Conservation (phyloP, 805 yeast genomes). For the Lipomyces sp. region DNA sequence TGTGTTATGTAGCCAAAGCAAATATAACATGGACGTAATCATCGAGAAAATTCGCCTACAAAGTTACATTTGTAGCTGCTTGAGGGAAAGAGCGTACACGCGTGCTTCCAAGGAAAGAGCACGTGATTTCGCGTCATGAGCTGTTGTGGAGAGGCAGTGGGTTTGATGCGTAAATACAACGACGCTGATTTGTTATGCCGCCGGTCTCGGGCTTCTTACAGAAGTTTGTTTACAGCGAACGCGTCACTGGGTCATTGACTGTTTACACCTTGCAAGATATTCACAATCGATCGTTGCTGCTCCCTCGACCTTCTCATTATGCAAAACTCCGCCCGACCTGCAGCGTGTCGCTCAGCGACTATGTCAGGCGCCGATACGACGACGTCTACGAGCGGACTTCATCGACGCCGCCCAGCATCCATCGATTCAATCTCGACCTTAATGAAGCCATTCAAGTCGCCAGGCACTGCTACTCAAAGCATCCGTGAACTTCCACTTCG, state of each 20-base stretch:
- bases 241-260: neutral
- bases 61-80: no score
- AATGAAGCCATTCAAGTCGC: constrained; percentile 31
- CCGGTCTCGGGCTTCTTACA: no score
- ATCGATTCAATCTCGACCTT: constrained; percentile 29
- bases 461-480: constrained; percentile 14
- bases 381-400: constrained; percentile 1
- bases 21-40: neutral
- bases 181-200: no score
- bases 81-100: no score
- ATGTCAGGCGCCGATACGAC: neutral
- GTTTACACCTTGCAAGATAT: neutral
- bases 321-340: neutral
- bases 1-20: neutral
- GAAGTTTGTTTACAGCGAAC: no score
- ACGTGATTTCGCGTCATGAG: no score
- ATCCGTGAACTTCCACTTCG: constrained; percentile 28
- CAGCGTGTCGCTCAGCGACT: neutral
- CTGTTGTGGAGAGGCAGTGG: no score
- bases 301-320: neutral
- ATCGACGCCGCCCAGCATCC: constrained; percentile 26
- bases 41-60: neutral
- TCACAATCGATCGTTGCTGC: neutral
- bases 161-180: no score
- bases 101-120: no score